Evolutionary conservation across 2,329 filamentous ascomycete genomes (phyloP), one percentile per base, ranked within the genome.

Genomic region (Sporothrix phasma): DNA sequence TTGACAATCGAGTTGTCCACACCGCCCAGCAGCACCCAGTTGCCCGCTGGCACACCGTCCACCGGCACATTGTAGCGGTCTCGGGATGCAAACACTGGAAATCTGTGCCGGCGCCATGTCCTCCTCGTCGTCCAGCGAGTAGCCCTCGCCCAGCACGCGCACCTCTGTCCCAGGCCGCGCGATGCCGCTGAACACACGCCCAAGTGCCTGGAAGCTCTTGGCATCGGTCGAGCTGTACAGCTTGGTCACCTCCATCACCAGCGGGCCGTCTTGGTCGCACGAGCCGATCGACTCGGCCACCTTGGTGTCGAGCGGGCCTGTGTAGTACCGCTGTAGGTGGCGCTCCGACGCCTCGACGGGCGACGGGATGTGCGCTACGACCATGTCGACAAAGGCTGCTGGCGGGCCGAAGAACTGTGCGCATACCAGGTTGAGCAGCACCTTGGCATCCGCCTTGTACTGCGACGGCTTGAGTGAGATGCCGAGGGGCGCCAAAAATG

Each of bases 1-100:
- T 99, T 99, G 77, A 97, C 91, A 70, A 99, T 97, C 4, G 92
- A 97, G 75, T 97, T 97, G 78, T 97, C 93, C 31, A 99, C 87
- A 15, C 93, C 94, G 63, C 89, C 87, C 17, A 99, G 81, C n/a
- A 99, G 79, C 15, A 95, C 93, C 80, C 91, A 89, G 73, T 95
- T 97, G 49, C 94, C 94, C 0, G 94, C 94, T 5, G 94, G 94
- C 29, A 99, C 87, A 59, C 94, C 94, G 69, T 92, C 91, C 0
- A 90, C 92, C 2, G 91, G 86, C 54, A 99, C 89, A 69, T 92
- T 96, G 77, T 99, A 99, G 72, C 92, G 82, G 92, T 92, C 75
- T 97, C 91, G 88, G 89, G 69, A 99, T 93, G 80, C 90, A 95
- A 13, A 94, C 92, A 68, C 92, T 87, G 1, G 86, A 84, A 66